Percentiles rank a stretch among this genome's conserved stretches.
These are phyloP conservation scores for Pseudisothecium myosuroides DNA, from an alignment of 225 moss, liverwort and hornwort species.

Conservation along the genomic window DNA sequence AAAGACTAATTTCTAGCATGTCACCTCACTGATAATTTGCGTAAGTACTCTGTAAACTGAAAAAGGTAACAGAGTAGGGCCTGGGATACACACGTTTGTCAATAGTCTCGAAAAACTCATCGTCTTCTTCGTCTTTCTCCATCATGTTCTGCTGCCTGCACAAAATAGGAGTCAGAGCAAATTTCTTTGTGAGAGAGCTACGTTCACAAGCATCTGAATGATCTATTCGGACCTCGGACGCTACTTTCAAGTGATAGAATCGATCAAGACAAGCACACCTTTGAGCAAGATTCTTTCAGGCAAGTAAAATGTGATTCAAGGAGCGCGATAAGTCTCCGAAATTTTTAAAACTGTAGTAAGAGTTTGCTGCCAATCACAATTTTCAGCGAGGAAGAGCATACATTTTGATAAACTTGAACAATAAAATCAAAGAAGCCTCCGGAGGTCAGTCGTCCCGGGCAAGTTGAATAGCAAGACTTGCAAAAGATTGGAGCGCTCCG, in stretches of 20 bases:
- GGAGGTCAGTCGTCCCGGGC: too few relatives aligned
- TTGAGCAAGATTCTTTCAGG: not conserved
- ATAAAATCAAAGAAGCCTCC: not conserved
- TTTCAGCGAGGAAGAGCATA: not conserved
- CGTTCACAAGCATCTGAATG: not conserved
- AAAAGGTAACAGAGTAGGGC: not conserved
- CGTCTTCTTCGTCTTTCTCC: slow-evolving; percentile 50
- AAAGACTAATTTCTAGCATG: not conserved
- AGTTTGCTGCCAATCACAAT: not conserved
- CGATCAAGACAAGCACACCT: not conserved
- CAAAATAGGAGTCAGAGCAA: not conserved
- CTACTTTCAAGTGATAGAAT: not conserved
- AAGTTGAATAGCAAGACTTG: not conserved
- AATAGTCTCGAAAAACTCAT: slow-evolving; percentile 70
- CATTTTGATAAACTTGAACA: not conserved
- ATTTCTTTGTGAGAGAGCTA: not conserved
- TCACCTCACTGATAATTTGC: not conserved
- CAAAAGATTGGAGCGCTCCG: not conserved
- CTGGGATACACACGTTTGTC: slow-evolving; percentile 46
- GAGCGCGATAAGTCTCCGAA: not conserved
- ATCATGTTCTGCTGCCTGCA: slow-evolving; percentile 37
- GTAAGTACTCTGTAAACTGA: not conserved
- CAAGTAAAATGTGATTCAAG: not conserved
- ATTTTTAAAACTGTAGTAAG: not conserved
- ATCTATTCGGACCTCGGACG: not conserved